Percentiles rank a stretch among this genome's conserved stretches.
Evolutionary conservation across 345 rosid genomes (phyloP).

Genomic region (Eucalyptus cladocalyx): DNA sequence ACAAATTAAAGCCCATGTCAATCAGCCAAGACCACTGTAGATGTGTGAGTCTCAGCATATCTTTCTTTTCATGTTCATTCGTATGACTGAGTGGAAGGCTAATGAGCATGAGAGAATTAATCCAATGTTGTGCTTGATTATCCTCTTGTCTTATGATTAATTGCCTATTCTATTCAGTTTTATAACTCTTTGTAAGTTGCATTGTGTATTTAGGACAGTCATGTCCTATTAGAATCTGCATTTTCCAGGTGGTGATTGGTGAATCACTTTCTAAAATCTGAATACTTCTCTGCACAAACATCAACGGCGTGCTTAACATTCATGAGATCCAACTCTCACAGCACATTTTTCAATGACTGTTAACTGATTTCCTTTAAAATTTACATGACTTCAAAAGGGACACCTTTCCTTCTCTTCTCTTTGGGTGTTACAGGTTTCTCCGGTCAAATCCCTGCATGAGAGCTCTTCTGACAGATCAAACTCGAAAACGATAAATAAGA

Average conservation of each 20-base stretch:
- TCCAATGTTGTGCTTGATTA: neutral
- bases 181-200: neutral
- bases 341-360: neutral
- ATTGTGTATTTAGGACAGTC: neutral
- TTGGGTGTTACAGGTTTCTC: slow-evolving; percentile 13
- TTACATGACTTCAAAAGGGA: neutral
- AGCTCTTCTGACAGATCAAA: slow-evolving; percentile 16
- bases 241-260: neutral
- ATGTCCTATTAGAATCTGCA: neutral
- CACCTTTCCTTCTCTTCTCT: neutral
- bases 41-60: neutral
- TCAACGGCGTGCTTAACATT: neutral
- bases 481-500: slow-evolving; percentile 12
- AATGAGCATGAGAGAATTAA: neutral
- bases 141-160: neutral
- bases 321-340: neutral
- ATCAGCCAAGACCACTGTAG: neutral
- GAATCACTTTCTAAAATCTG: neutral
- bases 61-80: neutral
- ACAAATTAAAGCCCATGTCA: slow-evolving; percentile 3
- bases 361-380: neutral
- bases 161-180: neutral
- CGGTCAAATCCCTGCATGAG: slow-evolving; percentile 4
- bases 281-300: neutral
- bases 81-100: neutral